Evolutionary conservation across 2,329 filamentous ascomycete genomes (phyloP), one percentile per base, ranked within the genome.

Genomic region (Hypoxylon sp.): DNA sequence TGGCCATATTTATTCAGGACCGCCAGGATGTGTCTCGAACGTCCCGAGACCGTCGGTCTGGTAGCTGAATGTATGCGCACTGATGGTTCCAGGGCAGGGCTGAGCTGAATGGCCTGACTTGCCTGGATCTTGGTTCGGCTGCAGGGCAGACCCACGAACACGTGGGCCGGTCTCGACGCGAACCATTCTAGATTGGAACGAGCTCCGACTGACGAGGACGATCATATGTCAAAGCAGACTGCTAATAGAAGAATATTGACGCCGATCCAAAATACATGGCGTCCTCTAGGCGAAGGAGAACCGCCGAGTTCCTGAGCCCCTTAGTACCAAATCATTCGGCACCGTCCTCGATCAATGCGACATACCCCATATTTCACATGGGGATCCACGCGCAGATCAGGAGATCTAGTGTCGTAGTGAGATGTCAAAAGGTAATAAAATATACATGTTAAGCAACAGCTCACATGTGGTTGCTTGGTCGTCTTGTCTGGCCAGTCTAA

Each of bases 361-460:
- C 36, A n/a, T 61, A 54, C 60, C 64, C 64, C 65, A 55, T 64
- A 59, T 48, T 61, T 61, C 16, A 14, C 57, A 30, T 28, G 26
- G 16, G 16, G 11, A 14, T 40, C 26, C 16, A 65, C 22, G n/a
- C n/a, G 52, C 14, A 59, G 57, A 67, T 52, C 49, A 56, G 36
- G 40, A 62, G 45, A 56, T 55, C 36, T 45, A 51, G 14, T 22
- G 40, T 55, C 9, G 44, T 44, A 55, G 40, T 36, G 18, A 8
- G 33, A 57, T 40, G 28, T 24, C 1, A 32, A 1, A 8, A 45
- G n/a, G 57, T 53, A 46, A 53, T 52, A 64, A 60, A 48, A 45
- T 42, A 24, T 20, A 30, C 22, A n/a, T 22, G 44, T 16, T 24
- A n/a, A 26, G 42, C 9, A 30, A 24, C 24, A 12, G 22, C 22